A percentile compares a stretch with the other conserved stretches of the same genome.
phyloP scores from a whole-genome alignment of 1,284 basidiomycete genomes.

The Coniferiporia sulphurascens region DNA sequence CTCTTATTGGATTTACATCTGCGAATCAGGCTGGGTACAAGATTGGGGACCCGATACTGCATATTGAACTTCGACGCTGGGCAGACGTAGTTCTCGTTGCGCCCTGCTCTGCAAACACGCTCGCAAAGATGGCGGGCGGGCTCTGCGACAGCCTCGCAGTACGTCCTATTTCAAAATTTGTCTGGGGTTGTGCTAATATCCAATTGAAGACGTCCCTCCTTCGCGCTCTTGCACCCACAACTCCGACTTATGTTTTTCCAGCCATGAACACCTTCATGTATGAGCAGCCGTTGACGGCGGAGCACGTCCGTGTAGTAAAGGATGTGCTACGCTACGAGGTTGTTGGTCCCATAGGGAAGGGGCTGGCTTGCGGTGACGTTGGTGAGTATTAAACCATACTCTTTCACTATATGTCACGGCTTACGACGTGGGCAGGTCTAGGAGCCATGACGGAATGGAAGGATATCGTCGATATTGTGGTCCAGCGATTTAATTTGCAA shows the following conservation, averaged over 20 bases:
- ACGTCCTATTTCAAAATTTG: conserved; percentile 25
- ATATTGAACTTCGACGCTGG: conserved; percentile 96
- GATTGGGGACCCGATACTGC: conserved; percentile 89
- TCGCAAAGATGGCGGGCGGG: conserved; percentile 88
- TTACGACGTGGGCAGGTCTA: conserved; percentile 42
- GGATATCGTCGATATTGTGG: conserved; percentile 70
- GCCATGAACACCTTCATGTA: conserved; percentile 99
- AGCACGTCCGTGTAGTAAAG: conserved; percentile 68
- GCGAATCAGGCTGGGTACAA: conserved; percentile 49
- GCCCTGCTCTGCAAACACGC: conserved; percentile 92
- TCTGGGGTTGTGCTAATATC: background rate
- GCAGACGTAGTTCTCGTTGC: conserved; percentile 93
- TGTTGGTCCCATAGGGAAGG: conserved; percentile 82
- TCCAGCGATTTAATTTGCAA: conserved; percentile 46
- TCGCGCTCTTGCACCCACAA: conserved; percentile 77
- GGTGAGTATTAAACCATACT: conserved; percentile 50
- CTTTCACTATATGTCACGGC: background rate
- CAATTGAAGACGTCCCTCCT: conserved; percentile 76
- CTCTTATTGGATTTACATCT: background rate
- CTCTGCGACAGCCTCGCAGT: conserved; percentile 89
- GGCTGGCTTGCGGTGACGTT: conserved; percentile 88
- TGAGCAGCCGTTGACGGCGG: conserved; percentile 85
- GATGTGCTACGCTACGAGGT: conserved; percentile 79
- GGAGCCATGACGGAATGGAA: conserved; percentile 94
- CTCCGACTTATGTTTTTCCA: conserved; percentile 86